Percentiles rank a stretch among this genome's conserved stretches.
Conservation (phyloP, 495 filamentous ascomycete genomes). For the Xylaria grammica region DNA sequence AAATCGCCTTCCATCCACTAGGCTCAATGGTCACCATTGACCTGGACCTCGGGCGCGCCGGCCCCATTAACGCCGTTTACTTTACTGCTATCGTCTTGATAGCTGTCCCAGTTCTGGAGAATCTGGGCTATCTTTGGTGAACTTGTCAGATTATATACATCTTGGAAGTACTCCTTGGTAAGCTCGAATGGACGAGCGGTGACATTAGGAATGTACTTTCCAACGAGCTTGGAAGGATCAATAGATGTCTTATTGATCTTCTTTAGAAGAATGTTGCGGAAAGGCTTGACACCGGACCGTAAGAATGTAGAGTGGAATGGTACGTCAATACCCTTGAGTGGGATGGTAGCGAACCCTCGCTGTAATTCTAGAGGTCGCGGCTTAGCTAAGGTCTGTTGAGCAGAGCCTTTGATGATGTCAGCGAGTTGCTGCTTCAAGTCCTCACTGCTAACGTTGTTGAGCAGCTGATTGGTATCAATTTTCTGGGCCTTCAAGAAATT, state of each 20-base stretch:
- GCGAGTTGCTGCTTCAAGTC: conserved; percentile 81
- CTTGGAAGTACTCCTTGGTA: conserved; percentile 98
- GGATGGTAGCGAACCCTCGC: conserved; percentile 96
- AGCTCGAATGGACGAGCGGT: conserved; percentile 94
- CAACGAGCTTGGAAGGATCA: conserved; percentile 92
- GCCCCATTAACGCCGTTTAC: conserved; percentile 37
- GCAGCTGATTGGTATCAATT: conserved; percentile 92
- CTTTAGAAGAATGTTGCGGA: conserved; percentile 95
- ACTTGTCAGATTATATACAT: conserved; percentile 92
- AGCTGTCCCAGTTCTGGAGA: conserved; percentile 81
- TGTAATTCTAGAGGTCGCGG: conserved; percentile 85
- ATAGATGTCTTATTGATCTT: conserved; percentile 99
- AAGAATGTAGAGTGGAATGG: conserved; percentile 99
- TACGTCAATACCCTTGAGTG: conserved; percentile 95
- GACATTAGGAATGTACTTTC: conserved; percentile 99
- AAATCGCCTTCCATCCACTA: background rate
- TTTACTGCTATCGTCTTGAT: conserved; percentile 48
- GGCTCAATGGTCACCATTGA: conserved; percentile 28
- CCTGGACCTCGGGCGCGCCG: conserved; percentile 23
- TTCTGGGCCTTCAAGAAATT: conserved; percentile 96
- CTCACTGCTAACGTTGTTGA: conserved; percentile 75
- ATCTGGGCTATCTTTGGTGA: conserved; percentile 89
- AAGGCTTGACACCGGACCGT: conserved; percentile 96
- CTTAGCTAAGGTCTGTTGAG: conserved; percentile 84
- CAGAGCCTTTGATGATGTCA: conserved; percentile 84